phyloP scores from a whole-genome alignment of 2,329 filamentous ascomycete species.

The Pseudogymnoascus sp. region DNA sequence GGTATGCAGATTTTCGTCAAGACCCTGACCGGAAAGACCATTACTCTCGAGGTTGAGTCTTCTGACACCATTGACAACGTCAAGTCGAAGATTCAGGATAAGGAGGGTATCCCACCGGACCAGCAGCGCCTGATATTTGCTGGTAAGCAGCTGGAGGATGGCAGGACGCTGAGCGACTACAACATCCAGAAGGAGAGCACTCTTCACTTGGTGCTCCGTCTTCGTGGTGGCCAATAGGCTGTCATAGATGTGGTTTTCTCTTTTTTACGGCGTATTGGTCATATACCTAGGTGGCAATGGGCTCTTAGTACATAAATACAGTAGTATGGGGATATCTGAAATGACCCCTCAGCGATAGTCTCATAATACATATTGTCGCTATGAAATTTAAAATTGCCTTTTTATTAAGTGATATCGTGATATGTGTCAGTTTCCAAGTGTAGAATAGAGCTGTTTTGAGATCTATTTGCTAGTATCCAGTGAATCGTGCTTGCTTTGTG shows the following conservation, averaged over 20 bases:
- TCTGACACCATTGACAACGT: slow-evolving; percentile 65
- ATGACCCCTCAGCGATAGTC: not conserved
- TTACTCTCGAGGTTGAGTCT: slow-evolving; percentile 58
- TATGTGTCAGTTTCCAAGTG: not conserved
- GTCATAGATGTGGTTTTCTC: not conserved
- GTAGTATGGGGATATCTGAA: not conserved
- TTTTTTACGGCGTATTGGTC: slow-evolving; percentile 5
- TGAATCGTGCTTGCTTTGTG: slow-evolving; percentile 2
- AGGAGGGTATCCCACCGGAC: slow-evolving; percentile 62
- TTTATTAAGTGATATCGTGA: not conserved
- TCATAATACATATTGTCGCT: not conserved
- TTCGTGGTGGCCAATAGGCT: slow-evolving; percentile 48
- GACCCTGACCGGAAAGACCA: slow-evolving; percentile 62
- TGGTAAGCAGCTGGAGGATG: slow-evolving; percentile 66
- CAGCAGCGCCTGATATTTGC: slow-evolving; percentile 64
- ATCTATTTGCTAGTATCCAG: not conserved
- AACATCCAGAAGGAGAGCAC: slow-evolving; percentile 78
- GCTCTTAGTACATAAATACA: slow-evolving; percentile 5
- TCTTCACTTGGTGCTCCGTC: slow-evolving; percentile 60
- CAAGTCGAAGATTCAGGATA: slow-evolving; percentile 64
- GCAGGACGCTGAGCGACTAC: slow-evolving; percentile 70
- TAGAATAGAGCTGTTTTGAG: not conserved
- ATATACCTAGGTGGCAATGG: slow-evolving; percentile 6
- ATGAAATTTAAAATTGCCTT: not conserved
- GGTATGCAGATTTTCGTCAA: slow-evolving; percentile 70